Conservation (phyloP, 805 yeast species). For the Blastobotrys chiropterorum region DNA sequence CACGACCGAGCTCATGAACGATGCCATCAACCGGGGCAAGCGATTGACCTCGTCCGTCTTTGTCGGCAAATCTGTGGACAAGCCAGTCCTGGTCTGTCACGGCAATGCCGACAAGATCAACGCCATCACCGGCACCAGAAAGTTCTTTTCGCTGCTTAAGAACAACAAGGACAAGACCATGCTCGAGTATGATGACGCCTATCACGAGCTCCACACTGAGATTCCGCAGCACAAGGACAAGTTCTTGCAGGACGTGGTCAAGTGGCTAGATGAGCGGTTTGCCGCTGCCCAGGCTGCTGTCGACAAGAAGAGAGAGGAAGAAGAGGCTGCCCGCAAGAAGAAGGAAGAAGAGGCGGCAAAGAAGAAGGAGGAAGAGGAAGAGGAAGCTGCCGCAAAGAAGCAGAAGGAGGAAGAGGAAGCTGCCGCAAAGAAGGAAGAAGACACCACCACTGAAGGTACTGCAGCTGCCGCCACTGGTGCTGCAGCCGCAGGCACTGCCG, state of each 20-base stretch:
- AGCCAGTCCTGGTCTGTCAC: conserved; percentile 31
- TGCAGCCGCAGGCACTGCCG: not conserved
- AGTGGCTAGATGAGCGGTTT: conserved; percentile 17
- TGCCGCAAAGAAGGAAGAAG: not conserved
- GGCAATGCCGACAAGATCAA: conserved; percentile 26
- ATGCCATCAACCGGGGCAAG: conserved; percentile 32
- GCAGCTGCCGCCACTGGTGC: conserved; percentile 4
- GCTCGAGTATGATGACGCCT: conserved; percentile 17
- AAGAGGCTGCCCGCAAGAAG: not conserved
- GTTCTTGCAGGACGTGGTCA: conserved; percentile 14
- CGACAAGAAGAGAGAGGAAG: not conserved
- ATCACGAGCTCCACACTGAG: conserved; percentile 19
- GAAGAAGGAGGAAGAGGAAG: not conserved
- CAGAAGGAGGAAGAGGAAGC: not conserved
- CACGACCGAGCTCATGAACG: conserved; percentile 29
- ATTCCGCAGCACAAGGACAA: conserved; percentile 10
- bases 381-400: not conserved
- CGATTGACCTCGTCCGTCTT: conserved; percentile 26
- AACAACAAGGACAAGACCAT: conserved; percentile 19
- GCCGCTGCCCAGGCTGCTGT: not conserved
- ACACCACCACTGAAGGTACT: not conserved
- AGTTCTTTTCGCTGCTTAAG: conserved; percentile 19
- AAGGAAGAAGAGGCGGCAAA: not conserved
- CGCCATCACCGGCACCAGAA: conserved; percentile 14
- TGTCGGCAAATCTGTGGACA: conserved; percentile 25